A percentile compares a stretch with the other conserved stretches of the same genome.
Conservation (phyloP, 352 stramenopile genomes). For the Phytopythium litorale region DNA sequence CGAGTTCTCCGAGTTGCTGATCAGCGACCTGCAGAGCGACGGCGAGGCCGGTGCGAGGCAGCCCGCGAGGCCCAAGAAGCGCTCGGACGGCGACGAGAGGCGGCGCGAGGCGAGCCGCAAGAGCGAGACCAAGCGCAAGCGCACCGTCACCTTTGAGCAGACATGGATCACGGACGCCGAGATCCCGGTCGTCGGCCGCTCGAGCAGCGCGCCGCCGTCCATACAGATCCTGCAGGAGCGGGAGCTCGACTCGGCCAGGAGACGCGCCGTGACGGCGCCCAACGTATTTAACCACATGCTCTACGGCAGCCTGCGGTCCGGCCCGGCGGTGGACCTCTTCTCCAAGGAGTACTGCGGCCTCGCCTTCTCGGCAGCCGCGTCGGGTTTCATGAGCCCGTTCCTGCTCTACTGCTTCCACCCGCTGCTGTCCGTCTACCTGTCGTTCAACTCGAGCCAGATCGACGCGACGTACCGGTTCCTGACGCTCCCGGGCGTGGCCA, state of each 20-base stretch:
- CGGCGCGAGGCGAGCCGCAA: constrained; percentile 8
- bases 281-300: constrained; percentile 74
- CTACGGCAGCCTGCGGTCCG: constrained; percentile 61
- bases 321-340: constrained; percentile 51
- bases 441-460: constrained; percentile 38
- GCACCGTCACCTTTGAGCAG: constrained; percentile 55
- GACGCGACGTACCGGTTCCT: constrained; percentile 51
- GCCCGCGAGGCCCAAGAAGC: constrained; percentile 11
- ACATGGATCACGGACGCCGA: constrained; percentile 34
- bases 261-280: constrained; percentile 43
- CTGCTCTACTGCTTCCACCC: constrained; percentile 59
- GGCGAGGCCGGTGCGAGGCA: constrained; percentile 9
- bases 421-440: constrained; percentile 55
- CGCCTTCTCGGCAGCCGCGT: constrained; percentile 44
- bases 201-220: constrained; percentile 55
- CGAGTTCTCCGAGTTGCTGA: constrained; percentile 13
- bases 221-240: constrained; percentile 64
- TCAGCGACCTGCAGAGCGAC: constrained; percentile 19
- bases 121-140: constrained; percentile 31
- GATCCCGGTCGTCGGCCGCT: constrained; percentile 49
- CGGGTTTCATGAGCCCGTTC: constrained; percentile 68
- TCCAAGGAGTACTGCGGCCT: constrained; percentile 59
- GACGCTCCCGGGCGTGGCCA: constrained; percentile 48
- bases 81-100: constrained; percentile 10
- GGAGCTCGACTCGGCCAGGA: constrained; percentile 23